These are phyloP conservation scores for Vigna mungo DNA, from an alignment of 306 rosid genomes.

Conservation along the genomic window DNA sequence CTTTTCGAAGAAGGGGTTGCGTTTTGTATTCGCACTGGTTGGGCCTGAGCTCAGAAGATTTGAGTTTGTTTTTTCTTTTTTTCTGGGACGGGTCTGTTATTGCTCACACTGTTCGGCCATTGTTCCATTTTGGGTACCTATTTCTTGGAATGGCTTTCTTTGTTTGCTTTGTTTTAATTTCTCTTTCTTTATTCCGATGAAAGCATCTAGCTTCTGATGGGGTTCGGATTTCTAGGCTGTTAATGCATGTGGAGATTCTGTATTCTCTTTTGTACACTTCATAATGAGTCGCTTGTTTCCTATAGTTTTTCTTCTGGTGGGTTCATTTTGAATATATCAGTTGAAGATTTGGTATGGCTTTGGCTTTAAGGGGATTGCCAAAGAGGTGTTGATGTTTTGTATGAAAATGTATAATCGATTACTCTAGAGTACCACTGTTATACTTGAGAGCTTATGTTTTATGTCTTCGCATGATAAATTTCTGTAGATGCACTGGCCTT, in stretches of 20 bases:
- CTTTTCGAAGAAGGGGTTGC: conserved; percentile 41
- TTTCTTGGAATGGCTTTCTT: conserved; percentile 44
- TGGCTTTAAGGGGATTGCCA: conserved; percentile 19
- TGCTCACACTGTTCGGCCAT: conserved; percentile 39
- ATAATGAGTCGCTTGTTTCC: conserved; percentile 33
- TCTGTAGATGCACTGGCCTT: conserved; percentile 24
- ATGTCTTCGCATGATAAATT: background rate
- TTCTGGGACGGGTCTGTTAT: conserved; percentile 45
- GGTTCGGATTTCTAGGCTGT: conserved; percentile 31
- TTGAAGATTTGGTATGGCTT: conserved; percentile 3
- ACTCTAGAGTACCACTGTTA: background rate
- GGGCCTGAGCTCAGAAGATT: conserved; percentile 23
- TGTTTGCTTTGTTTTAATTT: conserved; percentile 27
- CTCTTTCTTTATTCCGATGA: conserved; percentile 10
- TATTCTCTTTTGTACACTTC: conserved; percentile 34
- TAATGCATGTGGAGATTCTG: conserved; percentile 23
- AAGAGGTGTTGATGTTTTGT: conserved; percentile 33
- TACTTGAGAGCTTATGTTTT: conserved; percentile 40
- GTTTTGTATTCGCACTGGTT: conserved; percentile 36
- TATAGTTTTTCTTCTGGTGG: conserved; percentile 14
- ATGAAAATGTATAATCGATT: background rate
- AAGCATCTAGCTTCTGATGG: conserved; percentile 30
- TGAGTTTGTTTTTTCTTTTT: conserved; percentile 19
- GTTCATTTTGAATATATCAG: conserved; percentile 21
- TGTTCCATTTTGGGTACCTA: conserved; percentile 40